Base-by-base conservation (phyloP, 179 eudicot genomes). In the Beta lomatogona region DNA sequence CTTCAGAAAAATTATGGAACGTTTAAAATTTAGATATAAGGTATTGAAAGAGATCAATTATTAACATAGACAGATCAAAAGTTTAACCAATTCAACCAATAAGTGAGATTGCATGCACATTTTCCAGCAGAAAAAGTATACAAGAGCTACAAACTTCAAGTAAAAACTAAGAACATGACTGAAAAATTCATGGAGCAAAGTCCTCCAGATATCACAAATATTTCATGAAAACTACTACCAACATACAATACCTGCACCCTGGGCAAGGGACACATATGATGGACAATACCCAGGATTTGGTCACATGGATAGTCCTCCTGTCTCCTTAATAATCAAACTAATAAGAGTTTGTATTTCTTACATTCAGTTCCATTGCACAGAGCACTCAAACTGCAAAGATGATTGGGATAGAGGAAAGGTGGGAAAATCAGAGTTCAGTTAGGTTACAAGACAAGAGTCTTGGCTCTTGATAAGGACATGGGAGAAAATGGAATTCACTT, bases 91-190 rank as follows among this genome's bases (percentile, higher is more conserved):
- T 44, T 36, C 22, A 31, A 61, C 36, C 22, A 72, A 50, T 9
- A 75, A 75, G 46, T 25, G 21, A 73, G 57, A 74, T 10, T 65
- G 7, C 4, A 21, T 53, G 83, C 71, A 81, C 9, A 53, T 11
- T 58, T 45, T 57, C 73, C 71, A 16, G 59, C 46, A 57, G 55
- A 57, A 10, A 67, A 81, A 48, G 60, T 58, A 76, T 44, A 81
- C 6, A 13, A 16, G 18, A 66, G 50, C 48, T 3, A 46, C 71
- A 58, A 58, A 57, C 11, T 19, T 61, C 60, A 63, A 14, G 45
- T 45, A 55, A 66, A 19, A 6, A 57, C 64, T 9, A 18, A 3
- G 2, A 44, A 63, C 36, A 46, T 14, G 41, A 36, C 41, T 36
- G 41, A 36, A 36, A 28, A 36, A 36, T 36, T 36, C 41, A 36